Base-by-base conservation (phyloP, 2,329 filamentous ascomycete genomes). In the Hypoxylon sp. region DNA sequence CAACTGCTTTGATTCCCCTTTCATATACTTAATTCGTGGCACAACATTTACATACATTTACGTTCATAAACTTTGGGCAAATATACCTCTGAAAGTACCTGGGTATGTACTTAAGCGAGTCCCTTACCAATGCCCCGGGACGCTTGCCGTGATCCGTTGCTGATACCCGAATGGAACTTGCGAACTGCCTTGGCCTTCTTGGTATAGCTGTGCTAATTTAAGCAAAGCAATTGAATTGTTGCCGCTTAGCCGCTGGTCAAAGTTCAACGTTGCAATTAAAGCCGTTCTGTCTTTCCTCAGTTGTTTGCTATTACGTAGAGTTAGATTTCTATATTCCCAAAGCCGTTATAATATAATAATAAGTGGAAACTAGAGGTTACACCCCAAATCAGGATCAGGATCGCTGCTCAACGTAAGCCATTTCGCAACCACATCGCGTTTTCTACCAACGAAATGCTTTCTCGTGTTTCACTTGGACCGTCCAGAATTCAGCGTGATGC, bases 121-220 rank as follows among this genome's bases (percentile, higher is more conserved):
- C 24, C 24, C 17, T 44, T 44, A 44, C 67, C 67, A 62, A 70
- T 31, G 44, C 27, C n/a, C 60, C 55, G 67, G 67, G 61, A 67
- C 67, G 29, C 50, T 67, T 63, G 32, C 59, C 55, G 58, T 51
- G 59, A 69, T 50, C 62, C 63, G 55, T 51, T 37, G 32, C 54
- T 62, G 54, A 59, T 58, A 51, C 24, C 47, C 24, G 29, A 21
- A 58, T 13, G 52, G 57, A 58, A 65, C 27, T 51, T 11, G 47
- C 46, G 27, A 54, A n/a, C 17, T 53, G 50, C 29, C 39, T 62
- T 53, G 55, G 62, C 56, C 56, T 46, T 60, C 55, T 60, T 67
- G 60, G 62, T 59, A 64, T 53, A 57, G 53, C 48, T 64, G 54
- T 58, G 31, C 53, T 58, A 62, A 54, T 46, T 61, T 56, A 61